Percentiles rank a stretch among this genome's conserved stretches.
These are phyloP conservation scores for Trichoderma endophyticum DNA, from an alignment of 2,329 filamentous ascomycete genomes.

Conservation along the genomic window DNA sequence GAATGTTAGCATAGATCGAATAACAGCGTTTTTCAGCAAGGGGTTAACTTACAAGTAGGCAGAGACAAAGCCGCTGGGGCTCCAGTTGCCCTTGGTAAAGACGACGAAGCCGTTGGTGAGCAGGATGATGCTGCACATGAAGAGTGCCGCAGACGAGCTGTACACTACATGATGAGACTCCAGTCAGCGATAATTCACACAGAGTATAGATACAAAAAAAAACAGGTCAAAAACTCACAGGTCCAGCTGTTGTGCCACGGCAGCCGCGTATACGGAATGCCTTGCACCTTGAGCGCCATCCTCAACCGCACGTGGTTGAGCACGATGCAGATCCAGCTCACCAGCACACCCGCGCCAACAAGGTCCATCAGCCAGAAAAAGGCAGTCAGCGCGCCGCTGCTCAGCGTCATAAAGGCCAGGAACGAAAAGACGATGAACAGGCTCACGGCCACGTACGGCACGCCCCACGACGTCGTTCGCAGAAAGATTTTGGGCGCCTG, in stretches of 20 bases:
- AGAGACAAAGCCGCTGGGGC: conserved; percentile 55
- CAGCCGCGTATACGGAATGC: conserved; percentile 46
- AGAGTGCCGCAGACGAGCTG: conserved; percentile 58
- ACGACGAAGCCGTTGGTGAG: conserved; percentile 67
- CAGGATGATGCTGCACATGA: conserved; percentile 61
- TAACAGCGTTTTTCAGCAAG: neutral
- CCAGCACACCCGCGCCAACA: conserved; percentile 59
- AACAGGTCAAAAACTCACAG: conserved; percentile 38
- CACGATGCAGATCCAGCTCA: conserved; percentile 61
- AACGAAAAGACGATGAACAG: conserved; percentile 53
- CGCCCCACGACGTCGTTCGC: conserved; percentile 58
- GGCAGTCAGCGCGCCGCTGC: conserved; percentile 56
- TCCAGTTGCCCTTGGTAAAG: conserved; percentile 59
- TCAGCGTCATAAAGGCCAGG: conserved; percentile 56
- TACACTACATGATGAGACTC: conserved; percentile 43
- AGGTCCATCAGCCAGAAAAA: conserved; percentile 64
- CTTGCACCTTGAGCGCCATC: conserved; percentile 53
- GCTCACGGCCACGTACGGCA: conserved; percentile 58
- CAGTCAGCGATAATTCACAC: neutral
- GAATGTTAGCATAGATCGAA: neutral
- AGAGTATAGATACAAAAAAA: neutral
- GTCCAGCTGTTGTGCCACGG: conserved; percentile 65
- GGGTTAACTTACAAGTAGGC: conserved; percentile 54
- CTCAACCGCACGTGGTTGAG: conserved; percentile 58
- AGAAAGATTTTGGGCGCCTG: conserved; percentile 63